Conservation (phyloP, 352 stramenopile species). For the Pythium volutum region DNA sequence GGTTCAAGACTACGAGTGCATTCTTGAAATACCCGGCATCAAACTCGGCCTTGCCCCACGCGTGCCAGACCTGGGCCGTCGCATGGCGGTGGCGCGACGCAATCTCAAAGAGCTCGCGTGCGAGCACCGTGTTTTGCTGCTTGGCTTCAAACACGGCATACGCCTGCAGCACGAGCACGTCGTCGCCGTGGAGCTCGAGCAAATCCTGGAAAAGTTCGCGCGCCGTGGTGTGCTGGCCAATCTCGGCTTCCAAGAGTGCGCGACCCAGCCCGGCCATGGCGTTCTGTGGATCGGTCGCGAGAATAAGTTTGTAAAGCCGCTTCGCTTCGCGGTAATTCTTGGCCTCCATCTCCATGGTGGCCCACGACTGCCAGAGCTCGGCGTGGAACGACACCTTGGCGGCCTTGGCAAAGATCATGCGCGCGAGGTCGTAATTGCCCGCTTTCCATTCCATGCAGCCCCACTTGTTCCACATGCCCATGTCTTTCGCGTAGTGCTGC, state of each 20-base stretch:
- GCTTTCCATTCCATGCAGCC: slow-evolving; percentile 88
- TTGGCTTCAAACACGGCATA: slow-evolving; percentile 77
- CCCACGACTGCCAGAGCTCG: slow-evolving; percentile 84
- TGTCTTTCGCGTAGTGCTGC: slow-evolving; percentile 74
- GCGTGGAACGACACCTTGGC: slow-evolving; percentile 67
- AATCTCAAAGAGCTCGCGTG: slow-evolving; percentile 61
- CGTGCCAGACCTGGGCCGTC: slow-evolving; percentile 81
- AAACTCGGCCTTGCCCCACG: slow-evolving; percentile 83
- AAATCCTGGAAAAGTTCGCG: slow-evolving; percentile 62
- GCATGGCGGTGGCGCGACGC: slow-evolving; percentile 46
- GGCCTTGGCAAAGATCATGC: slow-evolving; percentile 85
- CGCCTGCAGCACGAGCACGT: slow-evolving; percentile 74
- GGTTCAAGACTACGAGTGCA: slow-evolving; percentile 59
- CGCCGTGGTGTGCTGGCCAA: slow-evolving; percentile 51
- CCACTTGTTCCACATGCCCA: slow-evolving; percentile 92
- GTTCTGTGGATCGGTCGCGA: slow-evolving; percentile 69
- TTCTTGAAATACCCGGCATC: slow-evolving; percentile 76
- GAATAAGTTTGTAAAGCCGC: slow-evolving; percentile 78
- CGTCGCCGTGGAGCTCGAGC: slow-evolving; percentile 44
- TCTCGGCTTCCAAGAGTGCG: slow-evolving; percentile 62
- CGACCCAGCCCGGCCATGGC: slow-evolving; percentile 70
- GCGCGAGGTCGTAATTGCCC: slow-evolving; percentile 73
- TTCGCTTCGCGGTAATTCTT: slow-evolving; percentile 75
- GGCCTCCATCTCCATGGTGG: slow-evolving; percentile 76
- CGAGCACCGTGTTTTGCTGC: slow-evolving; percentile 56